A percentile compares a stretch with the other conserved stretches of the same genome.
These are phyloP conservation scores for Luffa aegyptiaca DNA, from an alignment of 306 rosid genomes.

Conservation along the genomic window DNA sequence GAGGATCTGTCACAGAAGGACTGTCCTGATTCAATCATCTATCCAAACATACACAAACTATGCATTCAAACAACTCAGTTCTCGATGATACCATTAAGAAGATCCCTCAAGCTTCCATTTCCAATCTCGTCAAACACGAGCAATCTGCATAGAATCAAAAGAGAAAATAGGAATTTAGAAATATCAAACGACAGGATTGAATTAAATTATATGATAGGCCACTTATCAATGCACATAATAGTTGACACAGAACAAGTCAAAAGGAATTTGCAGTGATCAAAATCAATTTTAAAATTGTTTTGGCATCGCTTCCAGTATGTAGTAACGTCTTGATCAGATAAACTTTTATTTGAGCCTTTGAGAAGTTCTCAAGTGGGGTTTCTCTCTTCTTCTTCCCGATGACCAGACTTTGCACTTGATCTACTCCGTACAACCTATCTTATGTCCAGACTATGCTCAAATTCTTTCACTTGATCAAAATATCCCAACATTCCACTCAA, in stretches of 20 bases:
- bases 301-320: not conserved
- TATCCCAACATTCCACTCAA: not conserved
- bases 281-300: not conserved
- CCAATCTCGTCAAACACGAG: conserved; percentile 66
- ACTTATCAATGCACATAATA: not conserved
- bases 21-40: not conserved
- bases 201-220: not conserved
- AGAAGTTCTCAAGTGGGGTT: not conserved
- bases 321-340: not conserved
- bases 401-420: not conserved
- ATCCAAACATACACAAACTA: not conserved
- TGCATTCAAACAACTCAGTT: not conserved
- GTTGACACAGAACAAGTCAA: not conserved
- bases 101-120: conserved; percentile 89
- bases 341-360: not conserved
- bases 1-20: conserved; percentile 50
- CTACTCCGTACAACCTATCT: not conserved
- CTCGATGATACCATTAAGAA: conserved; percentile 57
- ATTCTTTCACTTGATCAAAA: not conserved
- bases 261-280: not conserved
- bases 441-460: not conserved
- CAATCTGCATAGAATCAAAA: conserved; percentile 37
- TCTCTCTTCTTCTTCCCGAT: not conserved
- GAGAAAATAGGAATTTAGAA: not conserved
- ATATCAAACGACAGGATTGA: not conserved